Conservation (phyloP, 2,329 filamentous ascomycete genomes). For the Sporothrix inflata region DNA sequence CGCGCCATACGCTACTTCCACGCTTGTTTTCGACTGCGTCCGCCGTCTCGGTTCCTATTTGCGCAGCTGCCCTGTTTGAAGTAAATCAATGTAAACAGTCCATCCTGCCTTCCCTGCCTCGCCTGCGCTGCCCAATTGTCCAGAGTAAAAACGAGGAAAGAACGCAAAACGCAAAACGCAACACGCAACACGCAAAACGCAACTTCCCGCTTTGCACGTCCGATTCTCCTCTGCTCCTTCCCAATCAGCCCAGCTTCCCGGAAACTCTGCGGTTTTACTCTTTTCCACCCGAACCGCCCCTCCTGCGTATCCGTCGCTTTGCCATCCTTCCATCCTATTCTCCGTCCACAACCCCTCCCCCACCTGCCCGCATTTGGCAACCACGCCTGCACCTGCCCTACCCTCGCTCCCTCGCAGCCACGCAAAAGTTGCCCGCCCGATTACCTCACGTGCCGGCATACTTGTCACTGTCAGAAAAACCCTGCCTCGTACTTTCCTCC, state of each 20-base stretch:
- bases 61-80: background rate
- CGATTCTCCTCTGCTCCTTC: constrained; percentile 1
- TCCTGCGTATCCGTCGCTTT: constrained; percentile 8
- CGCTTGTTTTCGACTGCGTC: background rate
- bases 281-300: constrained; percentile 18
- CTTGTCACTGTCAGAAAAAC: background rate
- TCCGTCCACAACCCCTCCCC: constrained; percentile 32
- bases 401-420: background rate
- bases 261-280: constrained; percentile 3
- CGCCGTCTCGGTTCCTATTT: background rate
- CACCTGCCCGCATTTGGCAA: constrained; percentile 31
- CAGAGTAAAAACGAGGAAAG: background rate
- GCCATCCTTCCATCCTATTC: constrained; percentile 9
- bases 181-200: background rate
- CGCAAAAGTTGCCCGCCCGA: background rate
- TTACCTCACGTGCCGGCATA: constrained; percentile 25
- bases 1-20: background rate
- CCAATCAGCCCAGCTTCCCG: background rate
- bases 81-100: constrained; percentile 8
- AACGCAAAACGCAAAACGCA: background rate
- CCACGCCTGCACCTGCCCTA: constrained; percentile 10
- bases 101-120: constrained; percentile 14
- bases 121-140: background rate
- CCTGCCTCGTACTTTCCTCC: constrained; percentile 24
- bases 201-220: background rate